A percentile compares a stretch with the other conserved stretches of the same genome.
Evolutionary conservation across 148 eudicot species (phyloP).

Genomic region (Rhododendron henanense): DNA sequence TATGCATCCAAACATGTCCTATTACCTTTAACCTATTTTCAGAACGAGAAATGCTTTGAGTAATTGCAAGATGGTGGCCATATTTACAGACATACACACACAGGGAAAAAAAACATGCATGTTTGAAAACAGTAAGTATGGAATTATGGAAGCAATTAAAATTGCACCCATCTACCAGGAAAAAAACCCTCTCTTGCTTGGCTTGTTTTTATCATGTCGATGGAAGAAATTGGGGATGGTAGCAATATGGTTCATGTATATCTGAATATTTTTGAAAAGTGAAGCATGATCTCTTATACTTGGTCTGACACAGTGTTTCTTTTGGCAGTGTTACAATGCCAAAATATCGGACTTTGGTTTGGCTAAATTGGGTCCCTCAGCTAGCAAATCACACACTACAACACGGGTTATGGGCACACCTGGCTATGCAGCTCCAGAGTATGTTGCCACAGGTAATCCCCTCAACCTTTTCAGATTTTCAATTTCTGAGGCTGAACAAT

Average conservation of each 20-base stretch:
- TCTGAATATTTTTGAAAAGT: no score
- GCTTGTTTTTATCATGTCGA: background rate
- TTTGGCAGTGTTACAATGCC: slow-evolving; percentile 54
- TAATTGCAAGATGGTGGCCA: no score
- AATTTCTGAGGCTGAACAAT: background rate
- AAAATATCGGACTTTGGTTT: slow-evolving; percentile 81
- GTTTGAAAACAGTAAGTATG: no score
- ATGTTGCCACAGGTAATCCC: slow-evolving; percentile 68
- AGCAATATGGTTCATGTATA: background rate
- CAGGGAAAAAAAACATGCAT: no score
- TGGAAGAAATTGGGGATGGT: background rate
- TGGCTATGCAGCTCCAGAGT: slow-evolving; percentile 89
- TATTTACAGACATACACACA: no score
- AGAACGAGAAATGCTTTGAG: no score
- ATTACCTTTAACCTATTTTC: no score
- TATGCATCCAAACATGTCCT: no score
- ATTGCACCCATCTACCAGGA: no score
- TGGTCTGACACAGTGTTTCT: background rate
- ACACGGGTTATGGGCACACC: slow-evolving; percentile 74
- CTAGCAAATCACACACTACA: slow-evolving; percentile 65
- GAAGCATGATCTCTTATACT: background rate
- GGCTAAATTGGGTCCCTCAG: slow-evolving; percentile 72
- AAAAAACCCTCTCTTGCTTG: background rate
- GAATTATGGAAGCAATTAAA: no score
- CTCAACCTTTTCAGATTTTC: background rate